Percentiles rank a stretch among this genome's conserved stretches.
Evolutionary conservation across 176 grass and related monocot species (phyloP).

Genomic region (Aegilops sharonensis): DNA sequence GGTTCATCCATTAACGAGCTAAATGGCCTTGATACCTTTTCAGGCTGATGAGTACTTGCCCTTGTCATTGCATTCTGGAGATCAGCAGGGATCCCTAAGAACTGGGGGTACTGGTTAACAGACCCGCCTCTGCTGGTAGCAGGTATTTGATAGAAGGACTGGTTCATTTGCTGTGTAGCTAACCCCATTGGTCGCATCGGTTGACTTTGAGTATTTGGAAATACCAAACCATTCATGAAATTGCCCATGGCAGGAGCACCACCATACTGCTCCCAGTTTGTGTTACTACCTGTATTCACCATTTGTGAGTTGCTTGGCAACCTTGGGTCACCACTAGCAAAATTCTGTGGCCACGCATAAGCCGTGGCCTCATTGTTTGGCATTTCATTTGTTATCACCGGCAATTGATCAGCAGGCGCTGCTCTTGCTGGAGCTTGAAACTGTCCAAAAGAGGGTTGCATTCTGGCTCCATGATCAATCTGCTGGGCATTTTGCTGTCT

Average conservation of each 20-base stretch:
- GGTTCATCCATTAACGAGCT: slow-evolving; percentile 53
- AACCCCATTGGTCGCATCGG: slow-evolving; percentile 59
- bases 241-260: slow-evolving; percentile 53
- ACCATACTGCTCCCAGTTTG: slow-evolving; percentile 65
- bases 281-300: slow-evolving; percentile 51
- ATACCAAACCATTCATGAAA: slow-evolving; percentile 65
- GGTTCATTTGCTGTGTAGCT: slow-evolving; percentile 64
- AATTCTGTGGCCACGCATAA: slow-evolving; percentile 67
- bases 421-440: slow-evolving; percentile 55
- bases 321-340: slow-evolving; percentile 43
- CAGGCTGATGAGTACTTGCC: slow-evolving; percentile 48
- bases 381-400: slow-evolving; percentile 67
- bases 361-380: slow-evolving; percentile 46
- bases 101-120: slow-evolving; percentile 73
- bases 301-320: slow-evolving; percentile 60
- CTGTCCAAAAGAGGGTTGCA: slow-evolving; percentile 48
- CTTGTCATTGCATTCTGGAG: slow-evolving; percentile 50
- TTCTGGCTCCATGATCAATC: slow-evolving; percentile 58
- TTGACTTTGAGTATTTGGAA: slow-evolving; percentile 59
- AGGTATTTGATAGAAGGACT: slow-evolving; percentile 67
- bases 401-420: slow-evolving; percentile 43
- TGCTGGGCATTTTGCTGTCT: slow-evolving; percentile 86
- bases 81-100: slow-evolving; percentile 69
- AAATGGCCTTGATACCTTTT: slow-evolving; percentile 55
- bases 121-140: slow-evolving; percentile 46